phyloP scores from a whole-genome alignment of 441 rosid species.

The Melastoma candidum region DNA sequence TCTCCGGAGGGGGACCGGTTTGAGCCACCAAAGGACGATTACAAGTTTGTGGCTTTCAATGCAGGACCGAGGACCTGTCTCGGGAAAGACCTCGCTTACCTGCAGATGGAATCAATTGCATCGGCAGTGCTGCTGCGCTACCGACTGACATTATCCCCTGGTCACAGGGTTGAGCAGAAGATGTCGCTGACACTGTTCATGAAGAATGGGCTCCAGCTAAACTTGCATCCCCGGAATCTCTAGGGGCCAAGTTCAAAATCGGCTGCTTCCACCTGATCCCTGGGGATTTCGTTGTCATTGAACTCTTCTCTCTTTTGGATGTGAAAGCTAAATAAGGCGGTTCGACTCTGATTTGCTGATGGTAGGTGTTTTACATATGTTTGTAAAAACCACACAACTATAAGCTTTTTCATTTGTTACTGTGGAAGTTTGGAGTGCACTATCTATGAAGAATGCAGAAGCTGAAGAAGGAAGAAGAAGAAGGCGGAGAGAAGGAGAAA shows the following conservation, averaged over 20 bases:
- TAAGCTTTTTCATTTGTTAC: no score
- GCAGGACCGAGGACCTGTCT: slow-evolving; percentile 36
- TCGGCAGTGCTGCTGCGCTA: slow-evolving; percentile 22
- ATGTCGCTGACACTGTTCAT: slow-evolving; percentile 16
- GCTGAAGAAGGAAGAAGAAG: no score
- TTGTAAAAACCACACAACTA: no score
- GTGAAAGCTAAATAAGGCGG: no score
- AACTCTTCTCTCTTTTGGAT: no score
- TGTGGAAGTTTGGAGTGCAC: no score
- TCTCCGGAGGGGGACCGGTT: slow-evolving; percentile 18
- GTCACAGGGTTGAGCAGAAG: slow-evolving; percentile 15
- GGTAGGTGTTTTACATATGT: no score
- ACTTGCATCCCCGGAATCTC: slow-evolving; percentile 7
- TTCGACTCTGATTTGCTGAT: no score
- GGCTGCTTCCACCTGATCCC: no score
- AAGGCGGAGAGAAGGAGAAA: no score
- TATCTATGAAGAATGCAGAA: no score
- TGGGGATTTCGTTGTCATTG: no score
- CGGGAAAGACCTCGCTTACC: slow-evolving; percentile 33
- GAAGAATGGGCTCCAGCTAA: slow-evolving; percentile 9
- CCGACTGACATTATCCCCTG: slow-evolving; percentile 3
- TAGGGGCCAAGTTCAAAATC: background rate
- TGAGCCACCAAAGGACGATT: slow-evolving; percentile 14
- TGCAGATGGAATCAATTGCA: slow-evolving; percentile 33
- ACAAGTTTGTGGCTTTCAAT: slow-evolving; percentile 28